These are phyloP conservation scores for Angophora floribunda DNA, from an alignment of 345 rosid species.

Conservation along the genomic window DNA sequence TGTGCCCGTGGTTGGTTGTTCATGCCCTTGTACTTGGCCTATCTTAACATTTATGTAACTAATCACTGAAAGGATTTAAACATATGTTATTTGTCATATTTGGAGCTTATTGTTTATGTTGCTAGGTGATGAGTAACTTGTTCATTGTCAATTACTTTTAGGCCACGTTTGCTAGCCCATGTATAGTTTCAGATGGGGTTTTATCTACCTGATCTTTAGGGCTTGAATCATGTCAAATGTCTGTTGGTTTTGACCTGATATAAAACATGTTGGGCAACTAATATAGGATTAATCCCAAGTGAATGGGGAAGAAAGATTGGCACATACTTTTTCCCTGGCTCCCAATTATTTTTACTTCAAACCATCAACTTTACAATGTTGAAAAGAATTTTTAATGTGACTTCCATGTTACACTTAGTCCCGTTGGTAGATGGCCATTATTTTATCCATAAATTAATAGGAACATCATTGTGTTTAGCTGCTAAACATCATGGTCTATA, in stretches of 20 bases:
- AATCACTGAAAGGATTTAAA: neutral
- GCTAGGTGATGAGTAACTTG: neutral
- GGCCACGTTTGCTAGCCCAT: too few relatives aligned
- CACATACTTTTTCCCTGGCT: too few relatives aligned
- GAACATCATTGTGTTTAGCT: neutral
- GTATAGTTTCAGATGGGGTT: too few relatives aligned
- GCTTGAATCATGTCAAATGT: neutral
- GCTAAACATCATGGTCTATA: neutral
- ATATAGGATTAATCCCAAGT: neutral
- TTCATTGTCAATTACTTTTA: neutral
- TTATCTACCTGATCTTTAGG: neutral
- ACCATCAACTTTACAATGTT: neutral
- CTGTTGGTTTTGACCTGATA: neutral
- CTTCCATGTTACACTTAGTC: neutral
- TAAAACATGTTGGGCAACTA: neutral
- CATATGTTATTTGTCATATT: neutral
- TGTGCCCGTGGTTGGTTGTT: neutral
- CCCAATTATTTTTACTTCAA: neutral
- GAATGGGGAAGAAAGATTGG: neutral
- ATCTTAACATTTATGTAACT: neutral
- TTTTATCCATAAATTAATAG: neutral
- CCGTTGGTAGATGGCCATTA: neutral
- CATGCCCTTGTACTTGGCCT: neutral
- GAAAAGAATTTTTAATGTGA: neutral
- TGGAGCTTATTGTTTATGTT: neutral